phyloP scores from a whole-genome alignment of 176 grass and related monocot species.

The Stipa capillata region DNA sequence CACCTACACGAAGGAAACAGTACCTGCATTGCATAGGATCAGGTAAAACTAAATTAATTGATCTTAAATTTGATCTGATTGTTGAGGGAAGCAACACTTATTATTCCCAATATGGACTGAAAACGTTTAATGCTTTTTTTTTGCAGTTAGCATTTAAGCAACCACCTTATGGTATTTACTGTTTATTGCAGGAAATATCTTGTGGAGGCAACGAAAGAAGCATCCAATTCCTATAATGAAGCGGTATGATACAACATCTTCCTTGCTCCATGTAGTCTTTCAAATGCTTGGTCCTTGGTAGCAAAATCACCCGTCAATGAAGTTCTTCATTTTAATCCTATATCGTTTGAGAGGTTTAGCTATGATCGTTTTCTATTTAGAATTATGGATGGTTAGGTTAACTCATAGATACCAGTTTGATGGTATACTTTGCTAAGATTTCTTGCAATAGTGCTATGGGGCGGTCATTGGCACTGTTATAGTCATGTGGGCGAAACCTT shows the following conservation, averaged over 20 bases:
- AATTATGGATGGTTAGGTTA: background rate
- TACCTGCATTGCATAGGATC: conserved; percentile 83
- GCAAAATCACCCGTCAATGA: background rate
- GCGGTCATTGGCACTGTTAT: background rate
- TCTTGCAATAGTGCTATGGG: background rate
- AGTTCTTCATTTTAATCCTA: background rate
- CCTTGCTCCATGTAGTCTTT: background rate
- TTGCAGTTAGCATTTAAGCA: background rate
- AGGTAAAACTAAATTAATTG: conserved; percentile 34
- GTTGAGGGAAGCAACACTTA: background rate
- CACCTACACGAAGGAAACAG: conserved; percentile 95
- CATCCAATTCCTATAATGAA: conserved; percentile 93
- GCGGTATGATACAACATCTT: conserved; percentile 41
- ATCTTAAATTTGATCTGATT: background rate
- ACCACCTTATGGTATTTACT: background rate
- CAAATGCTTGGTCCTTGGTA: background rate
- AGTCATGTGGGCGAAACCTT: background rate
- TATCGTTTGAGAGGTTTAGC: background rate
- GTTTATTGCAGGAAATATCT: conserved; percentile 78
- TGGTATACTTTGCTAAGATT: background rate
- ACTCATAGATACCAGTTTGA: background rate
- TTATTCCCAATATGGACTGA: background rate
- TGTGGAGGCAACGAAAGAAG: conserved; percentile 95
- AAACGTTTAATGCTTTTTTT: background rate
- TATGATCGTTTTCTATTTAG: background rate